Evolutionary conservation across 805 yeast genomes (phyloP).

Genomic region (Metschnikowia aberdeeniae): DNA sequence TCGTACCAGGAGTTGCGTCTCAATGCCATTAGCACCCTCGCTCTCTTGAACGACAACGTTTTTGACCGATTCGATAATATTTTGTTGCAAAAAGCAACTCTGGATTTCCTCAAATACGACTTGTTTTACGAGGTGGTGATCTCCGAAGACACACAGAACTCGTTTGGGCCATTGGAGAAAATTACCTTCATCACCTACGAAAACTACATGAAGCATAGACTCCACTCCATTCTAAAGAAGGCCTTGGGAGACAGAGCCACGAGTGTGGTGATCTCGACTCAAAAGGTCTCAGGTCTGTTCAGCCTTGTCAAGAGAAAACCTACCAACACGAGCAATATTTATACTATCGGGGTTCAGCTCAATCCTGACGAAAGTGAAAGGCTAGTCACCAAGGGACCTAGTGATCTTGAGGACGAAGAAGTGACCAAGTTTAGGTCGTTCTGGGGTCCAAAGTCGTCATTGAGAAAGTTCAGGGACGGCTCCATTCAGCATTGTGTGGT

Average conservation of each 20-base stretch:
- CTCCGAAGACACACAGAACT: conserved; percentile 35
- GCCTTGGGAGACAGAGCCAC: conserved; percentile 53
- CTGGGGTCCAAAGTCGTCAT: conserved; percentile 85
- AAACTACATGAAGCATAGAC: conserved; percentile 56
- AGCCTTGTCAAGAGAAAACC: conserved; percentile 55
- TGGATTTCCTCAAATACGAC: conserved; percentile 63
- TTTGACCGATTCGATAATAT: conserved; percentile 79
- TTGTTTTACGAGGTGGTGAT: conserved; percentile 51
- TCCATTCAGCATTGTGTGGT: conserved; percentile 85
- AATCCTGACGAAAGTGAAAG: conserved; percentile 74
- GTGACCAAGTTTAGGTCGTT: conserved; percentile 67
- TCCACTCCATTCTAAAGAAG: conserved; percentile 52
- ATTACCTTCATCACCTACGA: conserved; percentile 68
- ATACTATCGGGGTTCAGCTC: conserved; percentile 60
- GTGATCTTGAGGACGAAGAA: conserved; percentile 46
- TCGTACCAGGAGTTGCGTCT: conserved; percentile 59
- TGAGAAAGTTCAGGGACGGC: conserved; percentile 92
- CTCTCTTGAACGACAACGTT: conserved; percentile 69
- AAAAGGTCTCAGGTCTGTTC: conserved; percentile 25
- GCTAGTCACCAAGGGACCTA: conserved; percentile 83
- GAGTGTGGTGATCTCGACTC: conserved; percentile 33
- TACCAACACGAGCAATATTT: conserved; percentile 22
- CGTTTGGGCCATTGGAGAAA: conserved; percentile 67
- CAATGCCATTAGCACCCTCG: conserved; percentile 66
- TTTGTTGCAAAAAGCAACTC: conserved; percentile 58